Evolutionary conservation across 768 basidiomycete genomes (phyloP).

Genomic region (Tremella mesenterica): DNA sequence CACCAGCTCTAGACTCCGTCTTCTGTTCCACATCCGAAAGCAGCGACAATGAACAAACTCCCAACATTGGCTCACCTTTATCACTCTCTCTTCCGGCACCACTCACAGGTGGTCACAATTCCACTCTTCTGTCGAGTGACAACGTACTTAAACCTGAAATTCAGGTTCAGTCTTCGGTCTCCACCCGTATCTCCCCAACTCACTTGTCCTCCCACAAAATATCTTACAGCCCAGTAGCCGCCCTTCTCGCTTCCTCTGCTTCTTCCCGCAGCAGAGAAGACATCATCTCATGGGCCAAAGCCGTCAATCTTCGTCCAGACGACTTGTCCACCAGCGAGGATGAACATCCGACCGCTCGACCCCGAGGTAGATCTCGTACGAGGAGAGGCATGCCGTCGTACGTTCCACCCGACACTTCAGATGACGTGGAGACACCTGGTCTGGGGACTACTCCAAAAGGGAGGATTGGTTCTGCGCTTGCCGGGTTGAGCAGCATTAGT

Average conservation of each 20-base stretch:
- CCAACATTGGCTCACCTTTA: not conserved
- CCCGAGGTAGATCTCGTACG: conserved; percentile 18
- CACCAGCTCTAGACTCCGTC: conserved; percentile 24
- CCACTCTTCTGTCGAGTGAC: not conserved
- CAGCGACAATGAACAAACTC: conserved; percentile 22
- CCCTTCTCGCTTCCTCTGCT: conserved; percentile 32
- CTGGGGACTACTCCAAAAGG: conserved; percentile 34
- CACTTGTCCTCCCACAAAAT: conserved; percentile 3
- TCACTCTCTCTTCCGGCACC: not conserved
- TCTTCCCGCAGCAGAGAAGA: conserved; percentile 35
- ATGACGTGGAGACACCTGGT: conserved; percentile 7
- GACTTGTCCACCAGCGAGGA: not conserved
- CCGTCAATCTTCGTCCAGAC: conserved; percentile 15
- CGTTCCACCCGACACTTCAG: conserved; percentile 7
- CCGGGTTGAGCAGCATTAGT: conserved; percentile 20
- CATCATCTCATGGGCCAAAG: conserved; percentile 35
- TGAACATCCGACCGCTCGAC: not conserved
- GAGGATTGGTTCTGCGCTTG: conserved; percentile 21
- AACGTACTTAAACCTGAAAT: not conserved
- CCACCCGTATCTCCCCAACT: conserved; percentile 1
- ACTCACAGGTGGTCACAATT: not conserved
- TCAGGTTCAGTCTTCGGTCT: not conserved
- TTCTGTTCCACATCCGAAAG: conserved; percentile 38
- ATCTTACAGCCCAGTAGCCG: conserved; percentile 28
- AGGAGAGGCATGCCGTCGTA: conserved; percentile 10